Percentiles rank a stretch among this genome's conserved stretches.
These are phyloP conservation scores for Passiflora organensis DNA, from an alignment of 345 rosid genomes.

Conservation along the genomic window DNA sequence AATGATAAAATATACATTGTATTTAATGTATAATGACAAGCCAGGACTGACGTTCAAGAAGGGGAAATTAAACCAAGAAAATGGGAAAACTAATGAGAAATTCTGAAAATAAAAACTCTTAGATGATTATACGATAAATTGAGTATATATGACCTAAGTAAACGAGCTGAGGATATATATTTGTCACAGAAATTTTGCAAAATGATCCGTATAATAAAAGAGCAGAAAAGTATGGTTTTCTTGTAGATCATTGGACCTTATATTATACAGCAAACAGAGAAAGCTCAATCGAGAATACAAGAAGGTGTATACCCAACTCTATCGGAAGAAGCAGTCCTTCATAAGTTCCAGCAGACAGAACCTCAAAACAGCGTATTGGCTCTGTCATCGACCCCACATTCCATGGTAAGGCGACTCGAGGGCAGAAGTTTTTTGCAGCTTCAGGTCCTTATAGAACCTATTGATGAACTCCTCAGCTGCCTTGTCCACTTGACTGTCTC, in stretches of 20 bases:
- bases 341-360: too few species aligned
- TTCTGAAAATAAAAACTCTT: too few species aligned
- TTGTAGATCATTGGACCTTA: neutral
- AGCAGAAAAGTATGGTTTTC: too few species aligned
- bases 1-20: too few species aligned
- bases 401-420: constrained; percentile 47
- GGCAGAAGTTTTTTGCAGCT: constrained; percentile 40
- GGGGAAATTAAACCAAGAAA: too few species aligned
- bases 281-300: neutral
- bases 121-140: too few species aligned
- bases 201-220: neutral
- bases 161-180: neutral
- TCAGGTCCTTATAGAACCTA: constrained; percentile 63
- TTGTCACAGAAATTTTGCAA: neutral
- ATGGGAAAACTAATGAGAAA: too few species aligned
- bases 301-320: neutral
- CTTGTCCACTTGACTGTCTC: constrained; percentile 53
- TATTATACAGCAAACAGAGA: neutral
- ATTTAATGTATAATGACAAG: too few species aligned
- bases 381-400: constrained; percentile 40
- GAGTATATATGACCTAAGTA: too few species aligned
- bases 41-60: too few species aligned
- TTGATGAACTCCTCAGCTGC: constrained; percentile 90
- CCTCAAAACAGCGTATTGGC: neutral
- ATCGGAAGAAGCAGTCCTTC: neutral